A percentile compares a stretch with the other conserved stretches of the same genome.
phyloP scores from a whole-genome alignment of 148 eudicot genomes.

The Suaeda aralocaspica region DNA sequence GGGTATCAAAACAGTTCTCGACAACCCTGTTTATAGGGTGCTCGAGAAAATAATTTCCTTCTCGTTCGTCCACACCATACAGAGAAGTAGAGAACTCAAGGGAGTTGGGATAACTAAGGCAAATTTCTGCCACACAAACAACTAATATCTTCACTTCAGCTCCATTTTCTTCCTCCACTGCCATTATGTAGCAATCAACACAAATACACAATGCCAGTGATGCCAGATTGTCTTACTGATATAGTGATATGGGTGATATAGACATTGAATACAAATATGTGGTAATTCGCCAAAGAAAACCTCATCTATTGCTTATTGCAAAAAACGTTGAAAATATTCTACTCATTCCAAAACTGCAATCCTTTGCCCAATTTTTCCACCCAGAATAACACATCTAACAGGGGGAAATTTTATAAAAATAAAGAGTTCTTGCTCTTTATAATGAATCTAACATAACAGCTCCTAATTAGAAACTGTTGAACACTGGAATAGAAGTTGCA shows the following conservation, averaged over 20 bases:
- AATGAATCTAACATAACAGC: slow-evolving; percentile 2
- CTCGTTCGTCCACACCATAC: too few species aligned
- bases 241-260: too few species aligned
- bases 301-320: neutral
- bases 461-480: slow-evolving; percentile 7
- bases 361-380: neutral
- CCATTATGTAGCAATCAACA: too few species aligned
- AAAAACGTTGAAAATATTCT: neutral
- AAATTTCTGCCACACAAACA: too few species aligned
- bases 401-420: neutral
- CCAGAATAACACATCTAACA: neutral
- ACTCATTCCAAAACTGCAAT: slow-evolving; percentile 16
- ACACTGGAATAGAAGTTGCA: neutral
- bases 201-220: too few species aligned
- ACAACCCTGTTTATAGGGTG: too few species aligned
- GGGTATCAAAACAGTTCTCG: too few species aligned
- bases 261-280: neutral
- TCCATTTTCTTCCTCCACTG: too few species aligned
- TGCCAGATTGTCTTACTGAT: neutral
- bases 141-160: too few species aligned
- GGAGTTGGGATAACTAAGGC: too few species aligned
- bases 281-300: neutral
- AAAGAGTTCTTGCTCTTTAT: neutral
- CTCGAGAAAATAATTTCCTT: too few species aligned
- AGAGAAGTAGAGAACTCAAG: too few species aligned